phyloP scores from a whole-genome alignment of 805 yeast genomes.

The Suhomyces xylopsoci region DNA sequence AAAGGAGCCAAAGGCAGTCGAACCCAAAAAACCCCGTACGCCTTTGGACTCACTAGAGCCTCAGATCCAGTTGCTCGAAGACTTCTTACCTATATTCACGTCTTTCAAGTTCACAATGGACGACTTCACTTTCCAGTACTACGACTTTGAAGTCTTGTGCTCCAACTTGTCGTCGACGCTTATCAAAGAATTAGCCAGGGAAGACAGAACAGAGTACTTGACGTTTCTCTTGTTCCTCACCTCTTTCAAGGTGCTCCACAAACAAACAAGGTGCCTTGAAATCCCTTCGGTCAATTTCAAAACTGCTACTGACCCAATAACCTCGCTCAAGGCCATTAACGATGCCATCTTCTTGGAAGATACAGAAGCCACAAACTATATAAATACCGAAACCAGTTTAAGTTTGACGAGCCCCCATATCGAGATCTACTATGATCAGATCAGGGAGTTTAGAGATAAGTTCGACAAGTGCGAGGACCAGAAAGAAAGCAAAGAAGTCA shows the following conservation, averaged over 20 bases:
- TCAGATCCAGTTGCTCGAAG: neutral
- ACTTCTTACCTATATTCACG: neutral
- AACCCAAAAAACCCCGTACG: neutral
- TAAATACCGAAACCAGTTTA: conserved; percentile 17
- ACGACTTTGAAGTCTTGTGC: conserved; percentile 13
- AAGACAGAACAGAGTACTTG: conserved; percentile 1
- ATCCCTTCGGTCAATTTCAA: conserved; percentile 34
- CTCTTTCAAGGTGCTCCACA: conserved; percentile 25
- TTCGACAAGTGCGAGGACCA: neutral
- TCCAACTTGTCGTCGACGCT: conserved; percentile 22
- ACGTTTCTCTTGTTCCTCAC: conserved; percentile 25
- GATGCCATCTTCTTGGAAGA: conserved; percentile 1
- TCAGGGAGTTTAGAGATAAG: conserved; percentile 4
- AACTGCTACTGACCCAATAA: conserved; percentile 18
- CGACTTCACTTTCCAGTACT: conserved; percentile 21
- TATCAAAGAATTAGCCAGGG: conserved; percentile 5
- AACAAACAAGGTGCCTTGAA: conserved; percentile 29
- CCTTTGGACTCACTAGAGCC: neutral
- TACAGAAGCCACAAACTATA: conserved; percentile 7
- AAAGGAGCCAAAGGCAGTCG: neutral
- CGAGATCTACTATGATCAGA: conserved; percentile 38
- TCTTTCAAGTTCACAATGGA: conserved; percentile 17
- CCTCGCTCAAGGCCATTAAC: conserved; percentile 20
- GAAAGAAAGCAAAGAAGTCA: too few relatives aligned
- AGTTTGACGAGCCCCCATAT: conserved; percentile 34